Evolutionary conservation across 805 yeast species (phyloP).

Genomic region (Lipomyces yamadae): DNA sequence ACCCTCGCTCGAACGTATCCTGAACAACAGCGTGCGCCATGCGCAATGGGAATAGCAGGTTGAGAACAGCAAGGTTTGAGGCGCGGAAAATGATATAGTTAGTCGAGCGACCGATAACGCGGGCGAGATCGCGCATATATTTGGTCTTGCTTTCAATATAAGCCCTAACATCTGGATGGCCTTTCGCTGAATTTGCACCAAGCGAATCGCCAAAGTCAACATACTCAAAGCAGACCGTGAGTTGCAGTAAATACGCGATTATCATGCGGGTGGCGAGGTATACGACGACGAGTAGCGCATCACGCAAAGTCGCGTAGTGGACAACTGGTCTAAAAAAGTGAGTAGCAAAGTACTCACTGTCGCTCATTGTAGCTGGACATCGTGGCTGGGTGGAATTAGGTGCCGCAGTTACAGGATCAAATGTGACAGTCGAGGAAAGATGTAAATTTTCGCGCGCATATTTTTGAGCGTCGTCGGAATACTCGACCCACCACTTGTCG

Average conservation of each 20-base stretch:
- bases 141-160: not conserved
- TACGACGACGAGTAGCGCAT: conserved; percentile 15
- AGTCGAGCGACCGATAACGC: conserved; percentile 17
- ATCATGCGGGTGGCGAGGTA: conserved; percentile 13
- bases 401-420: conserved; percentile 9
- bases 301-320: conserved; percentile 18
- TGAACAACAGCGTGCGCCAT: conserved; percentile 7
- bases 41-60: conserved; percentile 14
- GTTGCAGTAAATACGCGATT: conserved; percentile 12
- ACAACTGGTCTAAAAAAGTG: conserved; percentile 25
- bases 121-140: not conserved
- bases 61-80: not conserved
- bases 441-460: not conserved
- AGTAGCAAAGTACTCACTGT: conserved; percentile 17
- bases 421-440: not conserved
- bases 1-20: conserved; percentile 19
- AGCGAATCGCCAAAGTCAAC: not conserved
- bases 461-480: not conserved
- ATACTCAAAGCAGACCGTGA: not conserved
- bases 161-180: not conserved
- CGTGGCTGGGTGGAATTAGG: conserved; percentile 4
- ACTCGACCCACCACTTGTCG: conserved; percentile 12
- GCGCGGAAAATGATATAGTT: not conserved
- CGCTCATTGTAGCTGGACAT: conserved; percentile 6
- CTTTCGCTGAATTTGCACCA: not conserved